Conservation (phyloP, 164 flowering plant genomes). For the Magnolia sinica region DNA sequence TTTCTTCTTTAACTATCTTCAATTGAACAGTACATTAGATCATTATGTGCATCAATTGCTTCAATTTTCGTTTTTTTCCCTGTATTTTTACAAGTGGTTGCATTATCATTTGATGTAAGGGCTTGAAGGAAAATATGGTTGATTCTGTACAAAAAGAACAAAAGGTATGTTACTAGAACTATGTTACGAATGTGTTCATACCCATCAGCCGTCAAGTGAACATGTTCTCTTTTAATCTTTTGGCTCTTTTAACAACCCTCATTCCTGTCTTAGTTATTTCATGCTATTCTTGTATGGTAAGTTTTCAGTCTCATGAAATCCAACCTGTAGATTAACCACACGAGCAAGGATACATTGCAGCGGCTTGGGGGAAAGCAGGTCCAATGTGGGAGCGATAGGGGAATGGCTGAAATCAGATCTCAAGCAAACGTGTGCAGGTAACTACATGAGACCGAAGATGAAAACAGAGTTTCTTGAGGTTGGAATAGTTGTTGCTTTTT, state of each 20-base stretch:
- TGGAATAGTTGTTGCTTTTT: no score
- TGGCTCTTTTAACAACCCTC: not conserved
- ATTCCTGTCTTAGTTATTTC: not conserved
- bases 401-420: slow-evolving; percentile 22
- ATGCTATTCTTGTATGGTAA: slow-evolving; percentile 3
- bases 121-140: slow-evolving; percentile 68
- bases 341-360: slow-evolving; percentile 27
- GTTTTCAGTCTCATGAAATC: not conserved
- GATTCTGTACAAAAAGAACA: slow-evolving; percentile 37
- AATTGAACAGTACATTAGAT: not conserved
- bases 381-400: slow-evolving; percentile 28
- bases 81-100: slow-evolving; percentile 3
- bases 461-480: no score
- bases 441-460: not conserved
- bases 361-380: slow-evolving; percentile 27
- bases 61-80: slow-evolving; percentile 3
- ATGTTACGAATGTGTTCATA: not conserved
- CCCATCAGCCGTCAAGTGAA: not conserved
- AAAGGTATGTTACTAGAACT: slow-evolving; percentile 34
- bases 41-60: not conserved
- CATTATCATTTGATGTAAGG: slow-evolving; percentile 42
- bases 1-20: slow-evolving; percentile 1
- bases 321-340: slow-evolving; percentile 22
- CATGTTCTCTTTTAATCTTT: not conserved
- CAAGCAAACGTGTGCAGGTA: slow-evolving; percentile 35